phyloP scores from a whole-genome alignment of 805 yeast genomes.

The Candida verbasci region DNA sequence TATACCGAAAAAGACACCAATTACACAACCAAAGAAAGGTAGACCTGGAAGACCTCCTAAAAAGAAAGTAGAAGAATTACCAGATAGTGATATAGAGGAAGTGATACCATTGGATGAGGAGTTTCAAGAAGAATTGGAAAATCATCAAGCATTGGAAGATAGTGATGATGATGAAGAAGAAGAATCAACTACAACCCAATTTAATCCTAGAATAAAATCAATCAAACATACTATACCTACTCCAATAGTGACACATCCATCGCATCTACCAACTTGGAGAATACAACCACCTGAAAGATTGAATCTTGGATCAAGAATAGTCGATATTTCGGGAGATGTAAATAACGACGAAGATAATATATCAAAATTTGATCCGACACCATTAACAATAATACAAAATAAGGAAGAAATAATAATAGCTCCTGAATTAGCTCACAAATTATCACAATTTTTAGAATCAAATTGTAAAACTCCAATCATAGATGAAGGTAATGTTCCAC shows the following conservation, averaged over 20 bases:
- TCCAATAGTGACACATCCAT: constrained; percentile 38
- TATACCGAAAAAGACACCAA: no score
- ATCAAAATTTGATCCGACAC: constrained; percentile 24
- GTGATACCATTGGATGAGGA: constrained; percentile 3
- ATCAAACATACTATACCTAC: constrained; percentile 30
- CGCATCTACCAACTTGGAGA: constrained; percentile 40
- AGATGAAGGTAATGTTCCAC: constrained; percentile 30
- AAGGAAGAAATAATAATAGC: constrained; percentile 12
- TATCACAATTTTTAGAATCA: constrained; percentile 21
- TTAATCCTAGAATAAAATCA: constrained; percentile 14
- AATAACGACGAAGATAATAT: constrained; percentile 13
- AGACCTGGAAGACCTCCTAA: no score
- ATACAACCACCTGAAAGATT: constrained; percentile 6
- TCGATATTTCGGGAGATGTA: constrained; percentile 3
- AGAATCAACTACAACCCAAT: no score
- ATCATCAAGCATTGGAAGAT: constrained; percentile 6
- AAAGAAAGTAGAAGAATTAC: no score
- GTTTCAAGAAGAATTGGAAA: constrained; percentile 8
- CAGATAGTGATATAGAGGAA: constrained; percentile 3
- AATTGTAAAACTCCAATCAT: constrained; percentile 32
- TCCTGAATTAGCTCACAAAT: constrained; percentile 24
- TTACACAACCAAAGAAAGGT: no score
- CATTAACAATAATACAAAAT: constrained; percentile 20
- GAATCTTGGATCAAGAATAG: constrained; percentile 13
- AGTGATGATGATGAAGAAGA: constrained; percentile 1